Percentiles rank a stretch among this genome's conserved stretches.
Evolutionary conservation across 371 early-diverging fungal genomes (phyloP).

Genomic region (Apophysomyces elegans): DNA sequence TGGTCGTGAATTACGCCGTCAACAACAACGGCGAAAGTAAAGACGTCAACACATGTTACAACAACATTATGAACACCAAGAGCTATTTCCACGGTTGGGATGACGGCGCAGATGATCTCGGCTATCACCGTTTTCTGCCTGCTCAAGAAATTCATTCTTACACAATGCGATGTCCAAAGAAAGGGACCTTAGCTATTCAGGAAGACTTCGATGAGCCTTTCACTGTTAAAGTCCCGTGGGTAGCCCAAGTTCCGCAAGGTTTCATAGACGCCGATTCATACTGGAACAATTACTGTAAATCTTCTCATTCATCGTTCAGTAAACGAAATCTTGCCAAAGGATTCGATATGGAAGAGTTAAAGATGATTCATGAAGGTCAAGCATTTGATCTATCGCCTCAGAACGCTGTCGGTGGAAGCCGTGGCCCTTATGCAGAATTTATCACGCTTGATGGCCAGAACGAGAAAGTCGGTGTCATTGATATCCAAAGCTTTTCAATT

Average conservation of each 20-base stretch:
- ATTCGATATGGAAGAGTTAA: conserved; percentile 39
- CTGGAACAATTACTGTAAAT: conserved; percentile 48
- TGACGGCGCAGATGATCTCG: conserved; percentile 59
- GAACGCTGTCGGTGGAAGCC: conserved; percentile 29
- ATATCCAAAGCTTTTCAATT: conserved; percentile 55
- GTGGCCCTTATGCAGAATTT: conserved; percentile 45
- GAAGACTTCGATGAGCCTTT: conserved; percentile 52
- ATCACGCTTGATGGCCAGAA: conserved; percentile 31
- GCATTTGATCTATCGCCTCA: conserved; percentile 29
- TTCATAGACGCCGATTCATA: conserved; percentile 43
- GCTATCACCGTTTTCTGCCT: conserved; percentile 58
- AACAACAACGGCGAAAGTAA: conserved; percentile 60
- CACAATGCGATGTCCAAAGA: conserved; percentile 49
- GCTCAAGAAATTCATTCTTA: conserved; percentile 53
- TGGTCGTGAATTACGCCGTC: conserved; percentile 58
- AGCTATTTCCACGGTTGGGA: conserved; percentile 61
- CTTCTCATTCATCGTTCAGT: conserved; percentile 28
- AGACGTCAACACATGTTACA: conserved; percentile 56
- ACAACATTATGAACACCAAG: conserved; percentile 58
- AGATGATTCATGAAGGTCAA: conserved; percentile 42
- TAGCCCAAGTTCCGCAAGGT: conserved; percentile 47
- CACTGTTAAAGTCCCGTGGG: conserved; percentile 56
- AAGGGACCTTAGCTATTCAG: conserved; percentile 39
- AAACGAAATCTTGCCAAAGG: conserved; percentile 17
- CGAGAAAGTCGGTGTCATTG: conserved; percentile 48